Evolutionary conservation across 1,284 basidiomycete genomes (phyloP), one percentile per base, ranked within the genome.

Genomic region (Termitomyces sp.): DNA sequence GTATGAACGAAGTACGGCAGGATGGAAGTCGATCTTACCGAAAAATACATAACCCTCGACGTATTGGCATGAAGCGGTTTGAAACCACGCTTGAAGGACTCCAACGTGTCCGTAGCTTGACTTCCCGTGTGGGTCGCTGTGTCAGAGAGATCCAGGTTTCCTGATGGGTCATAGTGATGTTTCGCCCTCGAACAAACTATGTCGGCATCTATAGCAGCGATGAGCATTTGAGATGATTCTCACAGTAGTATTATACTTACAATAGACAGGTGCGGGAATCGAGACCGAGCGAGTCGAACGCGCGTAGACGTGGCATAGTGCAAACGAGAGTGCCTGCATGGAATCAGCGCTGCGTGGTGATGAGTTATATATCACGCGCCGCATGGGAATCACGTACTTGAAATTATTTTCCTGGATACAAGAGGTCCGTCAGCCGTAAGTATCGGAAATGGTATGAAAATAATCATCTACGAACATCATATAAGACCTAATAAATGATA

Each of bases 181-280:
- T 72, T 74, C 0, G 72, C 69, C 0, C 74, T 66, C 3, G 72
- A 63, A 49, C 74, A 75, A 3, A 73, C 71, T 16, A 71, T 73
- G 46, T 75, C 86, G 1, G 88, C 88, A 66, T 90, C 88, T 91
- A 53, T 2, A 28, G 48, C 40, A 33, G 53, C 34, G 34, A 38
- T n/a, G 38, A 55, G 48, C 28, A 16, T n/a, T 8, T 3, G 5
- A 18, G 30, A 14, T 16, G 13, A 24, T 14, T 13, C 16, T 7
- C 8, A 7, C 5, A 11, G 5, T 2, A 5, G 10, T 18, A 40
- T 24, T 9, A 40, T 13, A 60, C 83, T 58, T 59, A 90, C 88
- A 91, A 60, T 91, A 92, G 0, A 91, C 87, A 0, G 89, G 90
- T 0, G 88, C 89, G 0, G 88, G 88, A 45, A 91, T 88, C 0